Percentiles rank a stretch among this genome's conserved stretches.
These are phyloP conservation scores for Entomophthora muscae DNA, from an alignment of 371 early-diverging fungal genomes.

Conservation along the genomic window DNA sequence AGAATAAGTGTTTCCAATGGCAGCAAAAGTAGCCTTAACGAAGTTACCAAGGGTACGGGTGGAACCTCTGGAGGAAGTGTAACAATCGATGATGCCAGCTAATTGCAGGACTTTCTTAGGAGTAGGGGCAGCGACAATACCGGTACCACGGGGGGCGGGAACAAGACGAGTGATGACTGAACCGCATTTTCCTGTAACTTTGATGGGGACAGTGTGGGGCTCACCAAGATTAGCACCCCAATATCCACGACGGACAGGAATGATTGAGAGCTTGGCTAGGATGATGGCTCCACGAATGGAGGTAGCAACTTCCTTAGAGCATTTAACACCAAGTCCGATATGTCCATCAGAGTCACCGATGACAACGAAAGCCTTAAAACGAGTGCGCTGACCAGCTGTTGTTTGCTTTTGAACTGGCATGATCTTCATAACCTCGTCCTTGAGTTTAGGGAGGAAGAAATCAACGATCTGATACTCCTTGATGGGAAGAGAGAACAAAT, in stretches of 20 bases:
- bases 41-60: slow-evolving; percentile 93
- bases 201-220: slow-evolving; percentile 98
- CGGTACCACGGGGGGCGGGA: slow-evolving; percentile 98
- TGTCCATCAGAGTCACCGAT: slow-evolving; percentile 97
- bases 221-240: slow-evolving; percentile 96
- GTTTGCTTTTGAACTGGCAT: slow-evolving; percentile 99
- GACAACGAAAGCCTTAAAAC: slow-evolving; percentile 99
- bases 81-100: slow-evolving; percentile 98
- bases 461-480: slow-evolving; percentile 99
- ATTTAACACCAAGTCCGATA: slow-evolving; percentile 98
- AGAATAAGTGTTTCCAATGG: slow-evolving; percentile 94
- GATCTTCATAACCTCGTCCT: slow-evolving; percentile 99
- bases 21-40: slow-evolving; percentile 97
- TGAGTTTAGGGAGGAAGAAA: slow-evolving; percentile 87
- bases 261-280: slow-evolving; percentile 95
- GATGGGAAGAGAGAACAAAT: slow-evolving; percentile 94
- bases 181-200: slow-evolving; percentile 99
- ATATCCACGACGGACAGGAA: slow-evolving; percentile 98
- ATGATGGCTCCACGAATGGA: slow-evolving; percentile 98
- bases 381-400: slow-evolving; percentile 98
- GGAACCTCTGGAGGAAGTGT: slow-evolving; percentile 88
- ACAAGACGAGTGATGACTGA: slow-evolving; percentile 87
- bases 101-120: slow-evolving; percentile 96
- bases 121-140: slow-evolving; percentile 93
- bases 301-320: slow-evolving; percentile 98